These are phyloP conservation scores for Limtongia smithiae DNA, from an alignment of 805 yeast species.

Conservation along the genomic window DNA sequence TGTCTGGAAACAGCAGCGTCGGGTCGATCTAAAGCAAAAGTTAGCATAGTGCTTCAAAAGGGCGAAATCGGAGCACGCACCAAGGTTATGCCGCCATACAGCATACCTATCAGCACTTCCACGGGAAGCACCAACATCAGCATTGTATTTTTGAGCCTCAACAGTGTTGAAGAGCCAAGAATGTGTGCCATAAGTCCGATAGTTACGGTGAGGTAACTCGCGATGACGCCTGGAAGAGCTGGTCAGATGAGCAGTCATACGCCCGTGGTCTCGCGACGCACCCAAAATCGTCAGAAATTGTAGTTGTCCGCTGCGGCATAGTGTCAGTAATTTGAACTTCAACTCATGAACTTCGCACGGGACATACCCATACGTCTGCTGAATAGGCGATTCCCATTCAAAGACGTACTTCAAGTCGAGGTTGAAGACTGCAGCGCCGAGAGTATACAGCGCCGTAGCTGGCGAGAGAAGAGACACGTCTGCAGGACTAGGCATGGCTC, in stretches of 20 bases:
- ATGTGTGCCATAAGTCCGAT: conserved; percentile 16
- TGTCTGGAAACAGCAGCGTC: conserved; percentile 12
- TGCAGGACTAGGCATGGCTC: too few relatives aligned
- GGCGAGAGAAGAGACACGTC: too few relatives aligned
- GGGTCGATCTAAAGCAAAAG: conserved; percentile 8
- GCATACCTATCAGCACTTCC: conserved; percentile 18
- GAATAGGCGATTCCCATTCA: conserved; percentile 1
- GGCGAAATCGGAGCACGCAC: too few relatives aligned
- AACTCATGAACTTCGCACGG: too few relatives aligned
- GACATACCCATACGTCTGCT: conserved; percentile 18
- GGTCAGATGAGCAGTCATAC: not conserved
- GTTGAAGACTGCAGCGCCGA: conserved; percentile 11
- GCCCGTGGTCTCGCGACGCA: not conserved
- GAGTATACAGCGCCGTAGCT: conserved; percentile 10
- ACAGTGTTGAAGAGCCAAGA: conserved; percentile 7
- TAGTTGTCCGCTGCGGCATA: conserved; percentile 15
- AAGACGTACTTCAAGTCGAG: conserved; percentile 11
- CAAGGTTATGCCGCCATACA: conserved; percentile 17
- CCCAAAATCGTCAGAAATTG: conserved; percentile 24
- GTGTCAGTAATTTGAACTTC: too few relatives aligned
- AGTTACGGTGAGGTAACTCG: conserved; percentile 18
- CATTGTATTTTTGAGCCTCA: conserved; percentile 8
- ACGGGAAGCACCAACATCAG: conserved; percentile 14
- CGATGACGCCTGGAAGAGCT: conserved; percentile 6
- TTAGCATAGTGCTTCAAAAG: too few relatives aligned